Conservation (phyloP, 371 early-diverging fungal species). For the Apophysomyces sp. region DNA sequence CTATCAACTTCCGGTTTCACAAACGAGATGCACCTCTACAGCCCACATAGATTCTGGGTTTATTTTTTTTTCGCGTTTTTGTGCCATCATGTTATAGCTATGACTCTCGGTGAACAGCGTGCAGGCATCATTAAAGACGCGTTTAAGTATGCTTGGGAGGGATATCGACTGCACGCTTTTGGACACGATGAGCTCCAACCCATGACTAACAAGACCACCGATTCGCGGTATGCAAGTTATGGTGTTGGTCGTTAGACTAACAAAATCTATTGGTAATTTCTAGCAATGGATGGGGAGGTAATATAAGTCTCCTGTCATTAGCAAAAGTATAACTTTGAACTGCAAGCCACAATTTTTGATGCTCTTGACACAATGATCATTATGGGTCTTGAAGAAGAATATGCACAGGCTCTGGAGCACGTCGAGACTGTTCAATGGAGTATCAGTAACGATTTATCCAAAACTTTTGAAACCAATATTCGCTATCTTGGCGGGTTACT, state of each 20-base stretch:
- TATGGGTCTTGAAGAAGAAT: slow-evolving; percentile 77
- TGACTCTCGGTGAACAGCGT: neutral
- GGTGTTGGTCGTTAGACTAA: neutral
- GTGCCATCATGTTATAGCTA: neutral
- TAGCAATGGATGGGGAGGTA: slow-evolving; percentile 52
- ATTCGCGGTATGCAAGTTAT: slow-evolving; percentile 60
- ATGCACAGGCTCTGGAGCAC: slow-evolving; percentile 58
- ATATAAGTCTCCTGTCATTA: slow-evolving; percentile 40
- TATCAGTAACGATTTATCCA: slow-evolving; percentile 18
- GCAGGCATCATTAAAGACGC: slow-evolving; percentile 40
- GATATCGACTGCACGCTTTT: slow-evolving; percentile 65
- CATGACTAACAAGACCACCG: slow-evolving; percentile 35
- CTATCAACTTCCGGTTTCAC: neutral
- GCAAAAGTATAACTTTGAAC: slow-evolving; percentile 41
- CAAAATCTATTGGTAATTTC: neutral
- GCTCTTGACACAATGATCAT: slow-evolving; percentile 82
- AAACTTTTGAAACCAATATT: slow-evolving; percentile 68
- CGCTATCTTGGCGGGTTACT: slow-evolving; percentile 64
- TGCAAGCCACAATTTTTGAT: slow-evolving; percentile 74
- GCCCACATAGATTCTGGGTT: neutral
- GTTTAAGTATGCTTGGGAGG: slow-evolving; percentile 74
- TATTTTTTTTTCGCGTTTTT: neutral
- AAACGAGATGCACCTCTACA: neutral
- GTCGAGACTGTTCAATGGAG: slow-evolving; percentile 36
- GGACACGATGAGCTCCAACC: slow-evolving; percentile 63